Evolutionary conservation across 202 grass and related monocot genomes (phyloP), one percentile per base, ranked within the genome.

Genomic region (Cymbopogon flexuosus): DNA sequence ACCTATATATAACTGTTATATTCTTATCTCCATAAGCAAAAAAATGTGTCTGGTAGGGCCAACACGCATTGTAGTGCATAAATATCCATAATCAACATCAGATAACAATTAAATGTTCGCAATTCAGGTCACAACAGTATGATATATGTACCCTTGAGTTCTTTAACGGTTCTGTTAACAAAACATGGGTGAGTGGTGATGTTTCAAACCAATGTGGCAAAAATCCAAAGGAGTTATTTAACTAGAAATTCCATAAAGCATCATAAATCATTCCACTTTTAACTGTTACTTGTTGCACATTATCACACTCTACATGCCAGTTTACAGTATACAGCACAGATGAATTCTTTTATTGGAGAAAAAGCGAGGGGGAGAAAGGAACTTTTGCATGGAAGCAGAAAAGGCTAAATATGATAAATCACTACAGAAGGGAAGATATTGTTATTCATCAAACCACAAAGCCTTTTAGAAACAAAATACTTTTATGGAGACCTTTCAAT

Each of bases 401-500:
- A 72, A 58, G 8, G 16, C 18, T 57, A 21, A 35, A 51, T 61
- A 18, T 57, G 19, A 6, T 37, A 35, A 12, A 37, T 35, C 73
- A 67, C 2, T 66, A 73, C 72, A 46, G 34, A 86, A 65, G 5
- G 10, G 36, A 40, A 41, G 65, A 41, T 41, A 68, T 6, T 19
- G 18, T 21, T 68, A 34, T 33, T 65, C 31, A 35, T 6, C 15
- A 62, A 12, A 52, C 2, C 33, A 73, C 51, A 46, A 68, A 72
- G 70, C 6, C 39, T 22, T 19, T 60, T 10, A 67, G 36, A 21
- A 67, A 13, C 4, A 3, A 51, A 18, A 16, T 41, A 54, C 52
- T 79, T 75, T 45, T 40, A 56, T 14, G 41, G 6, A 62, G 15
- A 14, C 36, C 15, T 65, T 49, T 62, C 42, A 84, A 77, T 76